These are phyloP conservation scores for Saccharomyces hybrid DNA, from an alignment of 1,139 yeast species.

Conservation along the genomic window DNA sequence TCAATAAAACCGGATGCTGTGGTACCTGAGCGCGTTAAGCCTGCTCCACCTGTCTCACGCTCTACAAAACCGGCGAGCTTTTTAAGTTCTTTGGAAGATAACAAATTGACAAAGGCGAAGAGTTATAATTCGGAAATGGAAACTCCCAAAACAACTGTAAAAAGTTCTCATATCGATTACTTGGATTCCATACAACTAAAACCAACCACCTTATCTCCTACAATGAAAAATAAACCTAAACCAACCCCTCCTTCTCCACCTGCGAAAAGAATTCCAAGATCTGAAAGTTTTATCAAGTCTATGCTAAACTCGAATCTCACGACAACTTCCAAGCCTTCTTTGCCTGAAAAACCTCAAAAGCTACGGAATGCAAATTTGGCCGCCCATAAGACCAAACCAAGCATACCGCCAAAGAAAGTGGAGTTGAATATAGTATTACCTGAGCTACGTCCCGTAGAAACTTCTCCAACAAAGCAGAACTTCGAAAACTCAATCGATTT, in stretches of 20 bases:
- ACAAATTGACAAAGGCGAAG: conserved; percentile 13
- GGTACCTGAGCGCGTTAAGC: not conserved
- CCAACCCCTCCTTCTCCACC: not conserved
- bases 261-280: conserved; percentile 9
- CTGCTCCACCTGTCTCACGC: conserved; percentile 6
- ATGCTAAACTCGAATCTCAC: conserved; percentile 16
- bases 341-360: conserved; percentile 3
- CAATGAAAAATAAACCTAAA: not conserved
- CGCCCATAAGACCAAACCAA: conserved; percentile 8
- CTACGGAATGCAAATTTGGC: conserved; percentile 8
- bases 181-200: conserved; percentile 20
- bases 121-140: not conserved
- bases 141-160: conserved; percentile 1
- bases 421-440: conserved; percentile 8
- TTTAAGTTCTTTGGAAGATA: conserved; percentile 15
- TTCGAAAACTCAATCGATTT: not conserved
- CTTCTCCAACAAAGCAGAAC: not conserved
- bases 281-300: conserved; percentile 19
- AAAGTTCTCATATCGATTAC: conserved; percentile 12
- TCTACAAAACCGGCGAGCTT: conserved; percentile 7
- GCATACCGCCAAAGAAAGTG: conserved; percentile 10
- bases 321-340: conserved; percentile 2
- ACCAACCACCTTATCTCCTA: conserved; percentile 4
- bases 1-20: not conserved
- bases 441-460: conserved; percentile 10